Percentiles rank a stretch among this genome's conserved stretches.
phyloP scores from a whole-genome alignment of 2,329 filamentous ascomycete species.

The Epichloe coenophiala region DNA sequence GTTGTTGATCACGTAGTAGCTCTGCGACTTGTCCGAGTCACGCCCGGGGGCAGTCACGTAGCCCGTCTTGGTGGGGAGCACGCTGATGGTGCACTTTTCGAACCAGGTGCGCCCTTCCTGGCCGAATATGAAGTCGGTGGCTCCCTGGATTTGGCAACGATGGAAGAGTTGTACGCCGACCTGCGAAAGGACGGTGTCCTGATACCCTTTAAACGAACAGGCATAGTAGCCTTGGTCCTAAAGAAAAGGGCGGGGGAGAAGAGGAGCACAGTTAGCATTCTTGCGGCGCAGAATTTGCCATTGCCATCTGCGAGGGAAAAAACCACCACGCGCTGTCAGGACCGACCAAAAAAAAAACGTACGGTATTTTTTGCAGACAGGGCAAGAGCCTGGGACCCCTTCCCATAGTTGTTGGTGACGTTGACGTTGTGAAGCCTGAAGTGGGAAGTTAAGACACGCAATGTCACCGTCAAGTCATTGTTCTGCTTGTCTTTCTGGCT shows the following conservation, averaged over 20 bases:
- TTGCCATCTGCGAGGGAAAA: neutral
- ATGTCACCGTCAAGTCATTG: slow-evolving; percentile 38
- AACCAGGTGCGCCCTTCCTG: slow-evolving; percentile 29
- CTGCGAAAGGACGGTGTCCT: slow-evolving; percentile 35
- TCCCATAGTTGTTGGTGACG: slow-evolving; percentile 30
- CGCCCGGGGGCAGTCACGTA: neutral
- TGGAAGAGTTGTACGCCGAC: slow-evolving; percentile 33
- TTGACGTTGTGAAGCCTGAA: slow-evolving; percentile 50
- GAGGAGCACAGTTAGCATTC: neutral
- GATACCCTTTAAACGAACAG: slow-evolving; percentile 30
- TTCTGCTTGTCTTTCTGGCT: slow-evolving; percentile 23
- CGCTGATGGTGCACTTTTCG: slow-evolving; percentile 16
- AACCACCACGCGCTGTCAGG: too few relatives aligned
- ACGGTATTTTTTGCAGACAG: slow-evolving; percentile 19
- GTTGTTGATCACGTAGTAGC: neutral
- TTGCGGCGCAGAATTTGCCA: neutral
- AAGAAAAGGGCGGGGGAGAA: too few relatives aligned
- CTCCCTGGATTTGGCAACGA: slow-evolving; percentile 28
- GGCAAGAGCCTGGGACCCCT: slow-evolving; percentile 31
- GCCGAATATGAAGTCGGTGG: slow-evolving; percentile 29
- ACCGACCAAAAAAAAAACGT: neutral
- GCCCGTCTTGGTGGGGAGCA: neutral
- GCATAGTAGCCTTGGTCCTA: slow-evolving; percentile 29
- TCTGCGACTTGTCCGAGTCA: neutral
- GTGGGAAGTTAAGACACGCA: slow-evolving; percentile 29